Conservation (phyloP, 2,329 filamentous ascomycete genomes). For the Stachybotrys elegans region DNA sequence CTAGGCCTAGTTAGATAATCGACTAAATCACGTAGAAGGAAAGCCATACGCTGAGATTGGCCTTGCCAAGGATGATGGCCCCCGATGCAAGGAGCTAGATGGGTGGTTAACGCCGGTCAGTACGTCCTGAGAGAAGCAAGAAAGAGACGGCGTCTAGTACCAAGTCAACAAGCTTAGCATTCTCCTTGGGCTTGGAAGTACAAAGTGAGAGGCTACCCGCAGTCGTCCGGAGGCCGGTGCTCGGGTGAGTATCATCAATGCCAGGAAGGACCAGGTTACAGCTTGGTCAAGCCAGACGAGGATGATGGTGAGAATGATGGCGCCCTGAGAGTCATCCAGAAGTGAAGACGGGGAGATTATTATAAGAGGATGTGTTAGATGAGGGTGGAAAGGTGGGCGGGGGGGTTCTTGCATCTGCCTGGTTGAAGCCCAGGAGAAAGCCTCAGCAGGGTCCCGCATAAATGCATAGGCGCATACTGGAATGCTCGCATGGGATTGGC, state of each 20-base stretch:
- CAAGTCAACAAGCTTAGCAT: not conserved
- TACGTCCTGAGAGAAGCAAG: no score
- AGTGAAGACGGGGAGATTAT: no score
- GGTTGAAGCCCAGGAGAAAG: not conserved
- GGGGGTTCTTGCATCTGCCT: no score
- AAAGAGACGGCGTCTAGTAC: not conserved
- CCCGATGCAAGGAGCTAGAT: not conserved
- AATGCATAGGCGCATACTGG: not conserved
- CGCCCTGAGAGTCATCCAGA: no score
- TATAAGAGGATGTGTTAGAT: no score
- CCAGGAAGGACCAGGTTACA: no score
- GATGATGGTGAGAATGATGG: no score
- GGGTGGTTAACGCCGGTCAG: not conserved
- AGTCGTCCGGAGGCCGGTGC: not conserved
- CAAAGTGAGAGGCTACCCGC: not conserved
- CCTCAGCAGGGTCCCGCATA: not conserved
- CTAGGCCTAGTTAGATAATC: not conserved
- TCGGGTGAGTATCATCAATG: not conserved
- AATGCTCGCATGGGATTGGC: no score
- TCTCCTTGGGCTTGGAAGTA: not conserved
- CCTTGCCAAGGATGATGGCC: slow-evolving; percentile 18
- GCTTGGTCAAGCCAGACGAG: no score
- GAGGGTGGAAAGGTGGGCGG: no score
- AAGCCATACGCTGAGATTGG: slow-evolving; percentile 16
- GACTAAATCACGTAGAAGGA: no score